Base-by-base conservation (phyloP, 2,329 filamentous ascomycete species). In the Tolypocladium amazonense region DNA sequence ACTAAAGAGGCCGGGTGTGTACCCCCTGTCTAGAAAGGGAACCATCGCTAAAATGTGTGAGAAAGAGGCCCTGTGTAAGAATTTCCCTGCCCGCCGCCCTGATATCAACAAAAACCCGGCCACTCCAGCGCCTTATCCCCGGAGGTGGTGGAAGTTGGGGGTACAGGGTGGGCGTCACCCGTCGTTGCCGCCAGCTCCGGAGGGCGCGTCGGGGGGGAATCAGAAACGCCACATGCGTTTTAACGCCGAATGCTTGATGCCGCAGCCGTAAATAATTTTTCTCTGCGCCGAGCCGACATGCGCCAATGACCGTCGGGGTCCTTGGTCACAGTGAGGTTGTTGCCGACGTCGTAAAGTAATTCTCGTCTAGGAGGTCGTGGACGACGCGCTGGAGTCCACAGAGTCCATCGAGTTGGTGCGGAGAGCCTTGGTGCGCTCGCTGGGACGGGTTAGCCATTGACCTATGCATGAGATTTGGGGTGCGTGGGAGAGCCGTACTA, bases 351-450 rank as follows among this genome's bases (percentile, higher is more conserved):
- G 7, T 25, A 15, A 27, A 14, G 5, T 18, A 18, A 18, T 15
- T 5, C 3, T 14, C 39, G 47, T 58, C 62, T 65, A 68, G 23
- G 38, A 47, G 39, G 38, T 18, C 15, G 55, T 47, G 39, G 59
- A 58, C 52, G 73, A 73, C 27, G 71, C 61, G 56, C 60, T 68
- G 37, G 71, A 72, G 43, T 65, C 64, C 59, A 70, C 65, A 27
- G 73, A 76, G 63, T 71, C 73, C 59, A 69, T 65, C 33, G 74
- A 75, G 65, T 69, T 69, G 63, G 68, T 68, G 60, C 73, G 73
- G 41, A 66, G 25, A 54, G 73, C 68, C 73, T 76, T 77, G 58
- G 59, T 61, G 60, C 75, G 75, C 73, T 78, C 75, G 59, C 76
- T 78, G 59, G 9, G 14, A 37, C 30, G 20, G 45, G 33, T 20